These are phyloP conservation scores for Zoysia pacifica DNA, from an alignment of 176 grass and related monocot species.

Conservation along the genomic window DNA sequence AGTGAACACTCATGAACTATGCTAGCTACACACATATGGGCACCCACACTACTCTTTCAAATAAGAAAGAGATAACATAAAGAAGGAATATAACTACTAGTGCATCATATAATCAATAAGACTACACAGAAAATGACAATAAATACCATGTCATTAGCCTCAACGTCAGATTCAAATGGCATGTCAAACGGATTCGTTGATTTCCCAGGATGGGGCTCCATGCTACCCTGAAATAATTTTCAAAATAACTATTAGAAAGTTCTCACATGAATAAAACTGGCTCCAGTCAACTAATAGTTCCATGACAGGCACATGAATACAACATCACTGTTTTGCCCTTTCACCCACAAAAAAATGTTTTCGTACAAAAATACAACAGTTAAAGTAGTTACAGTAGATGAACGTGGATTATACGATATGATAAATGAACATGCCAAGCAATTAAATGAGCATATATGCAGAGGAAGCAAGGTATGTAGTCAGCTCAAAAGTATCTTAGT, in stretches of 20 bases:
- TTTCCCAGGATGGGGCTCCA: conserved; percentile 52
- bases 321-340: not conserved
- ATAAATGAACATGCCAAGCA: not conserved
- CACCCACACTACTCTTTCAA: too few relatives aligned
- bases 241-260: conserved; percentile 23
- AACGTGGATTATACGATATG: not conserved
- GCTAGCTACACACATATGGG: too few relatives aligned
- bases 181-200: conserved; percentile 89
- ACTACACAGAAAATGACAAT: not conserved
- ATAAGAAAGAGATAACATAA: not conserved
- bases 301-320: not conserved
- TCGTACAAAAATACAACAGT: not conserved
- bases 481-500: not conserved
- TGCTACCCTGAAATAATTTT: conserved; percentile 45
- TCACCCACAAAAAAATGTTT: not conserved
- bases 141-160: conserved; percentile 42
- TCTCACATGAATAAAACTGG: not conserved
- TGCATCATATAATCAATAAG: not conserved
- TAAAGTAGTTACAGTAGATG: not conserved
- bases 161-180: conserved; percentile 59
- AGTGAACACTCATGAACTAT: too few relatives aligned
- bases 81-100: conserved; percentile 19
- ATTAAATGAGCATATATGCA: not conserved
- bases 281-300: not conserved
- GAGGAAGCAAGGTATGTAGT: not conserved